Evolutionary conservation across 768 basidiomycete genomes (phyloP).

Genomic region (Strobilomyces confusus): DNA sequence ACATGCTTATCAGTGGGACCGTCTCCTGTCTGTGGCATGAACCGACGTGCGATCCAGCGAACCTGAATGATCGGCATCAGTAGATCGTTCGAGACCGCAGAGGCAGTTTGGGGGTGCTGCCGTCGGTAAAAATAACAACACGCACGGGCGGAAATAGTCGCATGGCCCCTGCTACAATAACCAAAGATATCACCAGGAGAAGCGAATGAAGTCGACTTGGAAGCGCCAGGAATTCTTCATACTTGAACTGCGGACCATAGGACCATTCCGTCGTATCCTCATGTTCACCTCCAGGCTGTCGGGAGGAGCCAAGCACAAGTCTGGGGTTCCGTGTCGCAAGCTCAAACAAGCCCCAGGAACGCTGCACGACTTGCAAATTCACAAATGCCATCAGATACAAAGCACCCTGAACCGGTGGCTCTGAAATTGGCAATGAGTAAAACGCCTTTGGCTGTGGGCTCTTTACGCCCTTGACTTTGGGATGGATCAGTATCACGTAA

Average conservation of each 20-base stretch:
- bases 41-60: constrained; percentile 51
- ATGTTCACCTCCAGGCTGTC: constrained; percentile 15
- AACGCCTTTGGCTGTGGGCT: constrained; percentile 29
- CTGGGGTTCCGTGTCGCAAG: constrained; percentile 21
- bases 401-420: constrained; percentile 35
- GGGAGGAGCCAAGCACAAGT: constrained; percentile 11
- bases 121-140: neutral
- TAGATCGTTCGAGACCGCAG: neutral
- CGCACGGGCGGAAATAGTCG: constrained; percentile 37
- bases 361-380: constrained; percentile 50
- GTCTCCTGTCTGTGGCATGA: constrained; percentile 51
- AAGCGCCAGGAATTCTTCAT: constrained; percentile 63
- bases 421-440: constrained; percentile 35
- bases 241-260: constrained; percentile 74
- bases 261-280: constrained; percentile 18
- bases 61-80: constrained; percentile 28
- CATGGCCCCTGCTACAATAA: constrained; percentile 23
- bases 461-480: constrained; percentile 31
- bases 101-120: too few species aligned
- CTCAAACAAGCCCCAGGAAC: constrained; percentile 52
- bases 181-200: constrained; percentile 34
- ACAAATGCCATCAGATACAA: constrained; percentile 41
- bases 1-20: constrained; percentile 63
- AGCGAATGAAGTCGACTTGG: constrained; percentile 39
- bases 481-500: constrained; percentile 3